A percentile compares a stretch with the other conserved stretches of the same genome.
Conservation (phyloP, 208 protist species). For the Plasmodiophora brassicae region DNA sequence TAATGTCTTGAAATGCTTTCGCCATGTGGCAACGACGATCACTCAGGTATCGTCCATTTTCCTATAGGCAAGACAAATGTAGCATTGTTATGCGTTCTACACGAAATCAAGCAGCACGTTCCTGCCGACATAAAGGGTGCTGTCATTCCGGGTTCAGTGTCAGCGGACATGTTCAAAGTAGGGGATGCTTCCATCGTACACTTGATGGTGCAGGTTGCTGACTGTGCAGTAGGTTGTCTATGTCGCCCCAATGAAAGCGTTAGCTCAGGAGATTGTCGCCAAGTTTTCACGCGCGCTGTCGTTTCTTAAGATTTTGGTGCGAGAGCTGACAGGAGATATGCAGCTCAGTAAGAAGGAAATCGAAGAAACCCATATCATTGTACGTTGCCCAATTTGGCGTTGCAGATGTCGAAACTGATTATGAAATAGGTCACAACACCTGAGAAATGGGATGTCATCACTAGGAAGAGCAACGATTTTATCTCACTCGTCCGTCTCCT, state of each 20-base stretch:
- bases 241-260: constrained; percentile 99
- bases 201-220: background rate
- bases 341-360: constrained; percentile 91
- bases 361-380: constrained; percentile 76
- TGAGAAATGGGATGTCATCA: constrained; percentile 99
- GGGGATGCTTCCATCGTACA: background rate
- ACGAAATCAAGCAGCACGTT: constrained; percentile 67
- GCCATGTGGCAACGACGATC: background rate
- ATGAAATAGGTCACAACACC: constrained; percentile 86
- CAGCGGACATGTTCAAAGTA: background rate
- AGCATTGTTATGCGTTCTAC: constrained; percentile 93
- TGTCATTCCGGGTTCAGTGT: background rate
- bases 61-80: constrained; percentile 96
- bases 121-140: background rate
- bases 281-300: constrained; percentile 87
- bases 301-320: constrained; percentile 58
- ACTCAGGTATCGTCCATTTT: background rate
- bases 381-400: background rate
- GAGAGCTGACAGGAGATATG: constrained; percentile 96
- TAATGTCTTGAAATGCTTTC: constrained; percentile 78
- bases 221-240: constrained; percentile 90
- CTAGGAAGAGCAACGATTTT: constrained; percentile 83
- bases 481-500: constrained; percentile 19
- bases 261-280: constrained; percentile 97
- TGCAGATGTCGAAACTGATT: background rate